Conservation (phyloP, 1,139 yeast species). For the Blastobotrys proliferans region DNA sequence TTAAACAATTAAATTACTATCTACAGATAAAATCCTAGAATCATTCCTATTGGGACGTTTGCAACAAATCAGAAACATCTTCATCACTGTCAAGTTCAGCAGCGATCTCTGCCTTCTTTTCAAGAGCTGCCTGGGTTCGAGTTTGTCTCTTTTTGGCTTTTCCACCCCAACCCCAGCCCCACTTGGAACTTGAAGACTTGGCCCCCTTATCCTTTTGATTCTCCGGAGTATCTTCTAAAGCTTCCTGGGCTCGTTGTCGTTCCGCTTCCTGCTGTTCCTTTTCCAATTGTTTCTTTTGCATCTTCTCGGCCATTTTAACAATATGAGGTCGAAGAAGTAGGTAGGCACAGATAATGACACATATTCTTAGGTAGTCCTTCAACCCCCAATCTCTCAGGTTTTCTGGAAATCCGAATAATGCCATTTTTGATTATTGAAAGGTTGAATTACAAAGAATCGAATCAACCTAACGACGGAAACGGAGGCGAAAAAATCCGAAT, state of each 20-base stretch:
- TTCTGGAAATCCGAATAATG: constrained; percentile 26
- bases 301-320: constrained; percentile 36
- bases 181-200: constrained; percentile 7
- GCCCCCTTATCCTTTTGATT: constrained; percentile 4
- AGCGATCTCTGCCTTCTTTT: constrained; percentile 6
- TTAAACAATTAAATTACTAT: neutral
- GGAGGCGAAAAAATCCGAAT: neutral
- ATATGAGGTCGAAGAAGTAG: constrained; percentile 26
- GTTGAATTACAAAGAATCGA: neutral
- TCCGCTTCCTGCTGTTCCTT: constrained; percentile 31
- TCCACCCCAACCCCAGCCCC: constrained; percentile 22
- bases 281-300: constrained; percentile 44
- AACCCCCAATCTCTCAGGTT: constrained; percentile 22
- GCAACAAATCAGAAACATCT: constrained; percentile 13
- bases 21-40: neutral
- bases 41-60: neutral
- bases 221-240: constrained; percentile 7
- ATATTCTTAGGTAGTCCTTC: constrained; percentile 28
- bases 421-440: neutral
- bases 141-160: constrained; percentile 16
- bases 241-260: constrained; percentile 13
- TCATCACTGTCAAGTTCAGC: constrained; percentile 14
- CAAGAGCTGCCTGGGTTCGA: constrained; percentile 6
- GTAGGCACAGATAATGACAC: constrained; percentile 26
- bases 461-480: neutral